Base-by-base conservation (phyloP, 2,329 filamentous ascomycete genomes). In the Gyromitra esculenta region DNA sequence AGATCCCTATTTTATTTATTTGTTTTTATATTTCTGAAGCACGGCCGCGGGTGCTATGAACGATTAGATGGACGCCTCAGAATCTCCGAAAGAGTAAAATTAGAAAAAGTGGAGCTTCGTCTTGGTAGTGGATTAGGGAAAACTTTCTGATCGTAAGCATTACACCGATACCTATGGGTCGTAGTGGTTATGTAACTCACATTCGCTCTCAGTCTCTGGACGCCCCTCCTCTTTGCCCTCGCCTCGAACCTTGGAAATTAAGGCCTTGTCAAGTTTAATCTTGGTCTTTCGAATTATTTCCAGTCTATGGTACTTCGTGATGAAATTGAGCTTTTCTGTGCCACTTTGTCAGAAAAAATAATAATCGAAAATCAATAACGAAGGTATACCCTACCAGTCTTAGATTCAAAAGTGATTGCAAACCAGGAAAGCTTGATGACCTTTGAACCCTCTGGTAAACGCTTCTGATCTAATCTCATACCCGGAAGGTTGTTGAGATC, bases 321-420 rank as follows among this genome's bases (percentile, higher is more conserved):
- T 71, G 50, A 75, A 75, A 1, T 45, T 18, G 7, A 75, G 50
- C 25, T 75, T 75, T 37, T 70, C 72, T 75, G 25, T 13, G 1
- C 31, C 15, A 4, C 2, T 9, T 15, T 43, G 5, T 75, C 18
- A 75, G 50, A 13, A n/a, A 18, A 50, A 31, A n/a, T 6, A 31
- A 31, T 31, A 31, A 31, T 56, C 1, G 11, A 15, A 39, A 11
- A 21, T 13, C 3, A 5, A n/a, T 50, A 43, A 45, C 13, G 18
- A 1, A 66, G 15, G 13, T 57, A 21, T 13, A 64, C 25, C n/a
- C 21, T 75, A 75, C 72, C 65, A 9, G 39, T 11, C 21, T 37
- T 69, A 8, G 64, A 57, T n/a, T 54, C 50, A 8, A 75, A 75
- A 5, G 41, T 57, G 31, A 75, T 48, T 31, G 59, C 59, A 35